Percentiles rank a stretch among this genome's conserved stretches.
Conservation (phyloP, 176 grass and related monocot genomes). For the Puccinellia tenuiflora region DNA sequence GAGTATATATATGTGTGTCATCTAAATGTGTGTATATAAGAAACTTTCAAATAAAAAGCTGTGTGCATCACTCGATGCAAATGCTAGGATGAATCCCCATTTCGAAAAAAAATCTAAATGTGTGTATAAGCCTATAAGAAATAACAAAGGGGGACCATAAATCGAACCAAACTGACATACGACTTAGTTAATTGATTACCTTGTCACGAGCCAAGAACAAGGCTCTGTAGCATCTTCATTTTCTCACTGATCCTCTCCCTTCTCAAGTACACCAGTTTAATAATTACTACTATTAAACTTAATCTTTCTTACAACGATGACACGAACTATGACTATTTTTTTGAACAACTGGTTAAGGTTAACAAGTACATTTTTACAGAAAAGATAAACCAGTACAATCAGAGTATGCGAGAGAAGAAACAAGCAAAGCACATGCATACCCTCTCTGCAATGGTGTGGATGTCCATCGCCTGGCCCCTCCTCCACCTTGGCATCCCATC, state of each 20-base stretch:
- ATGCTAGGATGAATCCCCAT: no score
- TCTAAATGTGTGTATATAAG: no score
- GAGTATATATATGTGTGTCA: no score
- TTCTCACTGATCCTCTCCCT: constrained; percentile 11
- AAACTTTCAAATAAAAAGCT: no score
- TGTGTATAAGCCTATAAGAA: no score
- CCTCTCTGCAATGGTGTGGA: background rate
- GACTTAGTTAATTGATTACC: background rate
- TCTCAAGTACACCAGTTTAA: background rate
- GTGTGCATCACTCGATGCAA: no score
- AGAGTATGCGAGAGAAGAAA: background rate
- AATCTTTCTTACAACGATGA: background rate
- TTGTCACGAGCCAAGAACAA: constrained; percentile 29
- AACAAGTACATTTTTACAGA: background rate
- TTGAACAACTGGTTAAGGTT: background rate
- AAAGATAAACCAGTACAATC: background rate
- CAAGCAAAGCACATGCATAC: background rate
- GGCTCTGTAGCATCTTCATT: constrained; percentile 19
- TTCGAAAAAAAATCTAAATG: no score
- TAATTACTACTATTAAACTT: background rate
- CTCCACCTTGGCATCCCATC: no score
- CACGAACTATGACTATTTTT: background rate
- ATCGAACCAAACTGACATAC: background rate
- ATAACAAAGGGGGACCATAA: background rate
- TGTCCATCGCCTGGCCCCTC: no score